Evolutionary conservation across 805 yeast species (phyloP), one percentile per base, ranked within the genome.

Genomic region (Teunomyces tritomae): DNA sequence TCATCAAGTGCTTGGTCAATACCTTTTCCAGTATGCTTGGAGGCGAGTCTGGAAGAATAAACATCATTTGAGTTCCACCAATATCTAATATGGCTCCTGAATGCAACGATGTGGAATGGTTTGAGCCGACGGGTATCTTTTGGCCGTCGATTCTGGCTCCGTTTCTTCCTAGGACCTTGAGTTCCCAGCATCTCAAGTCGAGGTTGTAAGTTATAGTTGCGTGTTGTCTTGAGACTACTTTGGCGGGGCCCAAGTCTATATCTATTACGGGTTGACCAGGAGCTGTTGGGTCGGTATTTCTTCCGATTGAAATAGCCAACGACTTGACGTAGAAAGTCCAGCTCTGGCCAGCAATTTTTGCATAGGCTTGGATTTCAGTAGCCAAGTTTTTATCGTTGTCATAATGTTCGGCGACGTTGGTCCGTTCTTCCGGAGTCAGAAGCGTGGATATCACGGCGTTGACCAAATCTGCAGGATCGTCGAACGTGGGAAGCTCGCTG

Each of bases 11-110:
- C 43, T 66, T 62, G 37, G 62, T 56, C 47, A 77, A 62, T 63
- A 80, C 73, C 42, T 69, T 68, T 37, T 67, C 75, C 52, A 87
- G 79, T 6, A 91, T 76, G 29, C 68, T 70, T 2, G 97, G 96
- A 9, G 82, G 81, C 4, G 88, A 83, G 63, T 91, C 97, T 1
- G 99, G 99, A 55, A 94, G 73, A 33, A 94, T 94, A 63, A 94
- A 94, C 96, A 94, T 92, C 98, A 94, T 94, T 68, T 94, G 98
- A 8, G 96, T 90, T 5, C 97, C 97, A 13, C 98, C 98, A 40
- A 94, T 84, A 59, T 94, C 99, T 48, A 94, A 68, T 13, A 94
- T 82, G 36, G 92, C 87, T n/a, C 99, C 99, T 1, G 95, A 85
- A 45, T 79, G 77, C 47, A 94, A 76, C 9, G 83, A 77, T 10